Evolutionary conservation across 139 green algal species (phyloP).

Genomic region (Zygnema cylindricum): DNA sequence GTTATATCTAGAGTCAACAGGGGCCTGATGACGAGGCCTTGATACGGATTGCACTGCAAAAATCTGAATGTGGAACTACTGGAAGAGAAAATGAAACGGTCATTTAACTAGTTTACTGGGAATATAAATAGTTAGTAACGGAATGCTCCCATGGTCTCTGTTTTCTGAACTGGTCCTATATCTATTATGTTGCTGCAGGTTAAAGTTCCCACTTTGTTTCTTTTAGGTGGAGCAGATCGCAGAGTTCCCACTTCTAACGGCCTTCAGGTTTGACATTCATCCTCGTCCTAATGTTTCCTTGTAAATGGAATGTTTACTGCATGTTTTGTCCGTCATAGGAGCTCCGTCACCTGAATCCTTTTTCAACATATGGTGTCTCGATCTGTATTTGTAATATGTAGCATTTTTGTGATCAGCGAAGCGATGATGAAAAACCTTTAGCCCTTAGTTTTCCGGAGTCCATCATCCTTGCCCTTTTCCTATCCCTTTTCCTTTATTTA

Average conservation of each 20-base stretch:
- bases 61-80: too few relatives aligned
- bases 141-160: too few relatives aligned
- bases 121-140: too few relatives aligned
- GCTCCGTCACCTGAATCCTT: neutral
- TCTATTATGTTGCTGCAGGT: slow-evolving; percentile 63
- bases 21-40: too few relatives aligned
- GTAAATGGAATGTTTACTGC: neutral
- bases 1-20: too few relatives aligned
- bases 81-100: too few relatives aligned
- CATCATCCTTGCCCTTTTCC: too few relatives aligned
- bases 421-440: neutral
- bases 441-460: neutral
- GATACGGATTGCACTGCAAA: too few relatives aligned
- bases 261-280: slow-evolving; percentile 27
- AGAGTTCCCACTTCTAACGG: slow-evolving; percentile 63
- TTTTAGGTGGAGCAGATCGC: slow-evolving; percentile 84
- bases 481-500: too few relatives aligned
- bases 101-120: too few relatives aligned
- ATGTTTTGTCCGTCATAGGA: neutral
- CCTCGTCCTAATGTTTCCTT: neutral
- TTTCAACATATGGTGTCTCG: neutral
- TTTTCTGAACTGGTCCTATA: too few relatives aligned
- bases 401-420: neutral
- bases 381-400: neutral
- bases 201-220: slow-evolving; percentile 80